A percentile compares a stretch with the other conserved stretches of the same genome.
These are phyloP conservation scores for Eucalyptus marginata DNA, from an alignment of 345 rosid species.

Conservation along the genomic window DNA sequence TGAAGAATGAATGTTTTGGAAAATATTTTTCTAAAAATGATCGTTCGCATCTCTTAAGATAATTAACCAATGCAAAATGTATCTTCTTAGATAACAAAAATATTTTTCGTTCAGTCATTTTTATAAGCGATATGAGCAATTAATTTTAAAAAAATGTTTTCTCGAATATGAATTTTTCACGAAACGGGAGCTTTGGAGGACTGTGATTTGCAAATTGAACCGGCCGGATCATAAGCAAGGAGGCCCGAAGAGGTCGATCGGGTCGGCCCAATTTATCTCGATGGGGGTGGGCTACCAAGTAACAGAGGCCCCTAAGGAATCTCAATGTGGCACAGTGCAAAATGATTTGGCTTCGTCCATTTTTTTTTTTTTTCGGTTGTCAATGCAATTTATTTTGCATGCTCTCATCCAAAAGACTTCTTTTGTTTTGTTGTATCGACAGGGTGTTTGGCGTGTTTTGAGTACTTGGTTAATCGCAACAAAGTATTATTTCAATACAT, in stretches of 20 bases:
- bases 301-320: neutral
- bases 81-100: too few relatives aligned
- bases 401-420: accelerated
- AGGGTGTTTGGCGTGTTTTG: neutral
- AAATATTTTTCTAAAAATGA: too few relatives aligned
- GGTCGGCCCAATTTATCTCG: neutral
- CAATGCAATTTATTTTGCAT: neutral
- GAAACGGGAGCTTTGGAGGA: neutral
- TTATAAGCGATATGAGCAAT: accelerated
- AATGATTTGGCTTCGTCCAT: neutral
- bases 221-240: neutral
- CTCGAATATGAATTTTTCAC: neutral
- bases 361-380: neutral
- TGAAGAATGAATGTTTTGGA: accelerated
- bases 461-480: accelerated
- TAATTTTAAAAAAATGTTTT: accelerated
- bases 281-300: neutral
- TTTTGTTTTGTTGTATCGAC: accelerated
- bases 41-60: too few relatives aligned
- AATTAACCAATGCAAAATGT: neutral
- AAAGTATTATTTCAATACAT: accelerated
- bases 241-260: neutral
- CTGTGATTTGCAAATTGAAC: neutral
- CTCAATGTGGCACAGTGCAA: neutral
- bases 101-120: accelerated